Conservation (phyloP, 2,329 filamentous ascomycete species). For the Nakataea oryzae region DNA sequence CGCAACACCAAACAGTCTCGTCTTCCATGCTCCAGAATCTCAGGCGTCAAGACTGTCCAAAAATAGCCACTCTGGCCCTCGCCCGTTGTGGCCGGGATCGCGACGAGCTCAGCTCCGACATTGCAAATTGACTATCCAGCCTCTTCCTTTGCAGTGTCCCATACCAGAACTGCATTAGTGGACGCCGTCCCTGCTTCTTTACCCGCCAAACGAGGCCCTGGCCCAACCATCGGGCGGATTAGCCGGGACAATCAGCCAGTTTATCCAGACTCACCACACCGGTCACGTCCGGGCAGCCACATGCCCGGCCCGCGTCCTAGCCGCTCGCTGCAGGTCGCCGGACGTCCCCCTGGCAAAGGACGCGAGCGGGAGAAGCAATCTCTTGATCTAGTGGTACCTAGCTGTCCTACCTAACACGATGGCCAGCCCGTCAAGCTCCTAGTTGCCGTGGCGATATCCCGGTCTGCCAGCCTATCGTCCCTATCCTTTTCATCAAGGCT, state of each 20-base stretch:
- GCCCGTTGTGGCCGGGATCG: too few species aligned
- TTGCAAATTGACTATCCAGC: too few species aligned
- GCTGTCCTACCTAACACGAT: too few species aligned
- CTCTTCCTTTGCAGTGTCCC: too few species aligned
- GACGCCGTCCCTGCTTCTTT: not conserved
- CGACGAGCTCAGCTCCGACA: too few species aligned
- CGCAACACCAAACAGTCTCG: too few species aligned
- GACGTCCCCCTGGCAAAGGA: not conserved
- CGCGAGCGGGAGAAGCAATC: too few species aligned
- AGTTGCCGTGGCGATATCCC: not conserved
- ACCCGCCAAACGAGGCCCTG: not conserved
- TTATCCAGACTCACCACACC: not conserved
- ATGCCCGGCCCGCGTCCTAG: not conserved
- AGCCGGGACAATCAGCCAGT: not conserved
- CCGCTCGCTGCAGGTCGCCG: not conserved
- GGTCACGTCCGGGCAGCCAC: not conserved
- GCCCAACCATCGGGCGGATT: not conserved
- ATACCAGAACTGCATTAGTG: not conserved
- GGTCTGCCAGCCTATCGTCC: not conserved
- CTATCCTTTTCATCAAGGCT: not conserved
- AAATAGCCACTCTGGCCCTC: too few species aligned
- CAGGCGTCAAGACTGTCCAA: too few species aligned
- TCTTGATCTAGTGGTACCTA: too few species aligned
- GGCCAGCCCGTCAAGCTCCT: too few species aligned
- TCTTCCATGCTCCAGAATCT: too few species aligned